Evolutionary conservation across 2,329 filamentous ascomycete species (phyloP), one percentile per base, ranked within the genome.

Genomic region (Diaporthe sp.): DNA sequence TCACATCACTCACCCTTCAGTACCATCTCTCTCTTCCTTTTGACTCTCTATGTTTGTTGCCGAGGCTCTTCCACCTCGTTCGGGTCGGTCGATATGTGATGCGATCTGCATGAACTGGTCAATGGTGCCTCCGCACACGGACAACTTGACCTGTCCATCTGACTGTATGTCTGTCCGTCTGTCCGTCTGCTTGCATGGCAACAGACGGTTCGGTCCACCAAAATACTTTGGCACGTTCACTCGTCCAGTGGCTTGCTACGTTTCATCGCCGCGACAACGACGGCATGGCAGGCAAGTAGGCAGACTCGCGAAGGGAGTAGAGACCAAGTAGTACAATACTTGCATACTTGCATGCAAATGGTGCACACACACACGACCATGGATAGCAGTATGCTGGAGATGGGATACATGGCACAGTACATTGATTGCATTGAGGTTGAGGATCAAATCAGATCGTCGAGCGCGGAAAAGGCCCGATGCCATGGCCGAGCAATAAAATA

Each of bases 161-260:
- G 61, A 19, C 61, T 30, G 45, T 52, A 22, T 17, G 28, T 47
- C n/a, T n/a, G n/a, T n/a, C n/a, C n/a, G n/a, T n/a, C n/a, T n/a
- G n/a, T n/a, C n/a, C n/a, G n/a, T 47, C 45, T 47, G 45, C 60
- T 50, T 30, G 42, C 1, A 45, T 13, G n/a, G 15, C 58, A 19
- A 13, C 25, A 28, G 58, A n/a, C 42, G 45, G 12, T 40, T 25
- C 22, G 40, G 30, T 10, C 22, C 42, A 25, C 60, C 60, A 33
- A 30, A 47, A 47, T 9, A 3, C 28, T 30, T 30, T 40, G 60
- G 28, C 60, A 66, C 40, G 45, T 67, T 17, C 64, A 35, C 45
- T 67, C 64, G 64, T 52, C 64, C 64, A 67, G 64, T 68, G 64
- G 64, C 28, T n/a, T 52, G 47, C 45, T 68, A 68, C 64, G 47